Evolutionary conservation across 208 protist genomes (phyloP).

Genomic region (Crithidia expoeki): DNA sequence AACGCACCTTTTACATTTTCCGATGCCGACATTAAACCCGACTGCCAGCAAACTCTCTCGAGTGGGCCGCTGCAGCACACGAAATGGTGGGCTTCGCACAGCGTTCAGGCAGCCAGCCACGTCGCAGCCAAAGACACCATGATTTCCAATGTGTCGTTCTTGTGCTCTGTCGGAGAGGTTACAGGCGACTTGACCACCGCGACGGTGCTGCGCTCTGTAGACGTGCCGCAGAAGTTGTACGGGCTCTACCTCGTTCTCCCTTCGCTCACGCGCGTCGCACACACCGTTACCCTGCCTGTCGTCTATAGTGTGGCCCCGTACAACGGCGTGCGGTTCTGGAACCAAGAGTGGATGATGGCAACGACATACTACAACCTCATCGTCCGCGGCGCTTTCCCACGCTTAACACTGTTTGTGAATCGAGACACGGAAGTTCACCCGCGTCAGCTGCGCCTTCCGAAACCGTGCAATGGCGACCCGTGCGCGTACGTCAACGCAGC

Average conservation of each 20-base stretch:
- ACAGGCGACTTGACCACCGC: constrained; percentile 35
- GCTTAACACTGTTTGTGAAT: constrained; percentile 20
- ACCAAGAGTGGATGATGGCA: constrained; percentile 24
- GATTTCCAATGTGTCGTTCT: constrained; percentile 31
- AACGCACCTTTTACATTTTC: constrained; percentile 16
- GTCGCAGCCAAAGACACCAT: constrained; percentile 31
- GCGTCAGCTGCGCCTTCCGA: constrained; percentile 23
- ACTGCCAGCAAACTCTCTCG: background rate
- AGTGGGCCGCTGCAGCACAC: background rate
- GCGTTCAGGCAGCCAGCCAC: constrained; percentile 1
- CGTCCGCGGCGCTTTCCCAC: constrained; percentile 36
- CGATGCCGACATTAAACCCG: background rate
- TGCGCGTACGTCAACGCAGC: constrained; percentile 7
- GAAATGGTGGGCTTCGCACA: constrained; percentile 13
- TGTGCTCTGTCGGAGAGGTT: constrained; percentile 40
- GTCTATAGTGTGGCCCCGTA: constrained; percentile 15
- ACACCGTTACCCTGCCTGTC: constrained; percentile 28
- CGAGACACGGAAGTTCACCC: background rate
- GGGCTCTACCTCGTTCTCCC: constrained; percentile 37
- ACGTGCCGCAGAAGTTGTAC: constrained; percentile 32
- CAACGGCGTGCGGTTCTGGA: constrained; percentile 38
- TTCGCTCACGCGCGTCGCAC: constrained; percentile 21
- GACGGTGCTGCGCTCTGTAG: constrained; percentile 32
- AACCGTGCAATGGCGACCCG: constrained; percentile 7
- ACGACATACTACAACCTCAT: constrained; percentile 26